A percentile compares a stretch with the other conserved stretches of the same genome.
Evolutionary conservation across 1,284 basidiomycete genomes (phyloP).

Genomic region (Boletus smithii): DNA sequence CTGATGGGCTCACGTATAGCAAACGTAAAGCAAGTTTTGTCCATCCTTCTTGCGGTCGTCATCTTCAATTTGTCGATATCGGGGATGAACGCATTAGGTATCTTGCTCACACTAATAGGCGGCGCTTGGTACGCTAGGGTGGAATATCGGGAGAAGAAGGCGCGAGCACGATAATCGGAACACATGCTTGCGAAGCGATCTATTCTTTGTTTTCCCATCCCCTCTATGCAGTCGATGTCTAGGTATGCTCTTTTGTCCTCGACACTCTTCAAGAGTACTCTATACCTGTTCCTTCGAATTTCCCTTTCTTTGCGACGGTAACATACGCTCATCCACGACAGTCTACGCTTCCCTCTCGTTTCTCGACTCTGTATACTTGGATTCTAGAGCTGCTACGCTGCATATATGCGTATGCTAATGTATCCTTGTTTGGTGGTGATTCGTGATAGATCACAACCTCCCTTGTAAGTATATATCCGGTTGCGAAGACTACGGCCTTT

Average conservation of each 20-base stretch:
- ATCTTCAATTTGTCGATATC: conserved; percentile 84
- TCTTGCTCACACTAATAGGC: conserved; percentile 76
- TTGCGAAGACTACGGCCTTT: background rate
- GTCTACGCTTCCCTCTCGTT: conserved; percentile 1
- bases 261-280: background rate
- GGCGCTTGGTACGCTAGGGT: conserved; percentile 82
- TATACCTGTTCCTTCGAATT: too few species aligned
- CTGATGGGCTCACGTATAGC: conserved; percentile 40
- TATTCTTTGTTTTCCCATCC: background rate
- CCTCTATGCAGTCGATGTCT: too few species aligned
- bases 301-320: too few species aligned
- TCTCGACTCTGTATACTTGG: background rate
- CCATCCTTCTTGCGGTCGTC: conserved; percentile 78
- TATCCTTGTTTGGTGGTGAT: conserved; percentile 1
- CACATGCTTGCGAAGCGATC: background rate
- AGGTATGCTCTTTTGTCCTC: background rate
- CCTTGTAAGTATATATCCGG: background rate
- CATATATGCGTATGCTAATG: too few species aligned
- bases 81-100: conserved; percentile 74
- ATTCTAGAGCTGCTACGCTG: too few species aligned
- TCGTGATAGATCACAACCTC: background rate
- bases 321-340: conserved; percentile 4
- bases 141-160: conserved; percentile 60
- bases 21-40: conserved; percentile 93
- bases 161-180: conserved; percentile 18